A percentile compares a stretch with the other conserved stretches of the same genome.
phyloP scores from a whole-genome alignment of 495 filamentous ascomycete genomes.

The Paragyromitra xinjiangensis region DNA sequence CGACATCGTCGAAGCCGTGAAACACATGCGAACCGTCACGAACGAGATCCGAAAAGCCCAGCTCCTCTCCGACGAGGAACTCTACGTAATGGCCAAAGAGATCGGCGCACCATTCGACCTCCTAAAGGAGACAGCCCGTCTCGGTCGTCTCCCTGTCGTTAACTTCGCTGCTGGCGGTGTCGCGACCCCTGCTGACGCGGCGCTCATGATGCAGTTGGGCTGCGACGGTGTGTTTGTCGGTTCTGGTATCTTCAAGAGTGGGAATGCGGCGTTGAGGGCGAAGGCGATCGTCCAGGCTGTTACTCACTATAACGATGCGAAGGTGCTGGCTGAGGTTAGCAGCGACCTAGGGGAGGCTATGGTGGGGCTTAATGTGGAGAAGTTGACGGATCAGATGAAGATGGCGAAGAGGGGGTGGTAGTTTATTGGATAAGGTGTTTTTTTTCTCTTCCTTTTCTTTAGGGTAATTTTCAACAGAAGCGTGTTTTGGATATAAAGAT shows the following conservation, averaged over 20 bases:
- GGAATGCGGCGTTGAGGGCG: constrained; percentile 84
- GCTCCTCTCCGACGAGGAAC: constrained; percentile 70
- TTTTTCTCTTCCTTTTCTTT: neutral
- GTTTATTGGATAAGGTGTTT: constrained; percentile 19
- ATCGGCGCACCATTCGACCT: constrained; percentile 77
- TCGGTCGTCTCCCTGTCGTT: constrained; percentile 90
- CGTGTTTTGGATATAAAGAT: constrained; percentile 31
- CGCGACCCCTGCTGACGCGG: constrained; percentile 94
- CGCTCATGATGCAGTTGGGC: constrained; percentile 98
- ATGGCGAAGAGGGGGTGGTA: constrained; percentile 90
- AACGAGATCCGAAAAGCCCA: constrained; percentile 80
- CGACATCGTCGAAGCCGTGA: constrained; percentile 95
- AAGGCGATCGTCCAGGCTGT: constrained; percentile 94
- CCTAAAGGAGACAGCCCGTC: constrained; percentile 83
- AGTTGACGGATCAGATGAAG: constrained; percentile 78
- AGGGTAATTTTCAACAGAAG: constrained; percentile 40
- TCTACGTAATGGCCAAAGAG: constrained; percentile 81
- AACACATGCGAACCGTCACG: constrained; percentile 92
- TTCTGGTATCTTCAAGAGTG: constrained; percentile 95
- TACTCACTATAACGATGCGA: constrained; percentile 85
- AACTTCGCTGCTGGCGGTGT: constrained; percentile 99
- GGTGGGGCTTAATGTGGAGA: constrained; percentile 86
- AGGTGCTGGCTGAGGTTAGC: constrained; percentile 85
- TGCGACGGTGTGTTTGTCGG: constrained; percentile 99
- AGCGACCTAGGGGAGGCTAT: constrained; percentile 91